A percentile compares a stretch with the other conserved stretches of the same genome.
These are phyloP conservation scores for Funneliformis geosporum DNA, from an alignment of 192 early-diverging fungal genomes.

Conservation along the genomic window DNA sequence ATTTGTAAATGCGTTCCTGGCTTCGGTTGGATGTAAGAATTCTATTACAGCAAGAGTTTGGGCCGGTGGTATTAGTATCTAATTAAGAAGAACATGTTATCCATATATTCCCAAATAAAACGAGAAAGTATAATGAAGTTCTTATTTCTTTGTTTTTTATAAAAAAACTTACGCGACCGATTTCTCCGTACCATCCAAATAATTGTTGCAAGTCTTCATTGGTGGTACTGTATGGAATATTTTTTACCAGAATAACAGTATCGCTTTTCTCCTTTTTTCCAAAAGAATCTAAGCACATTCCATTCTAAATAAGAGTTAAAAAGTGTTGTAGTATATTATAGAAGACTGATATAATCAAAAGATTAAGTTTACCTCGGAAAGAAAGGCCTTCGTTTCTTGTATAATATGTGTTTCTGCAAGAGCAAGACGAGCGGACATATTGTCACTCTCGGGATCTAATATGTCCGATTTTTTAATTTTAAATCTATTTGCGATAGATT, in stretches of 20 bases:
- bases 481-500: conserved; percentile 92
- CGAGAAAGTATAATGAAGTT: neutral
- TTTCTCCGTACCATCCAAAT: conserved; percentile 86
- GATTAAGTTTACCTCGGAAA: conserved; percentile 58
- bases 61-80: conserved; percentile 84
- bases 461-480: conserved; percentile 91
- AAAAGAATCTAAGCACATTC: conserved; percentile 82
- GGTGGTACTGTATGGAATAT: conserved; percentile 81
- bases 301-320: conserved; percentile 47
- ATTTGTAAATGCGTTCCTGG: conserved; percentile 81
- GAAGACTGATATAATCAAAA: neutral
- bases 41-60: conserved; percentile 94
- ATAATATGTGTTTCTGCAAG: conserved; percentile 98
- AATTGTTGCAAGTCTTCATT: conserved; percentile 79
- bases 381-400: conserved; percentile 89
- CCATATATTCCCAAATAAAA: neutral
- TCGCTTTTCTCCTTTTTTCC: conserved; percentile 77
- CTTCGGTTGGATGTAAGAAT: conserved; percentile 87
- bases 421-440: conserved; percentile 90
- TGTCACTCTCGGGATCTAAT: conserved; percentile 81
- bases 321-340: neutral
- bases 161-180: conserved; percentile 70
- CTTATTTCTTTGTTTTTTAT: neutral
- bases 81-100: neutral
- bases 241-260: conserved; percentile 94